Conservation (phyloP, 2,329 filamentous ascomycete species). For the Sporothrix brunneoviolacea region DNA sequence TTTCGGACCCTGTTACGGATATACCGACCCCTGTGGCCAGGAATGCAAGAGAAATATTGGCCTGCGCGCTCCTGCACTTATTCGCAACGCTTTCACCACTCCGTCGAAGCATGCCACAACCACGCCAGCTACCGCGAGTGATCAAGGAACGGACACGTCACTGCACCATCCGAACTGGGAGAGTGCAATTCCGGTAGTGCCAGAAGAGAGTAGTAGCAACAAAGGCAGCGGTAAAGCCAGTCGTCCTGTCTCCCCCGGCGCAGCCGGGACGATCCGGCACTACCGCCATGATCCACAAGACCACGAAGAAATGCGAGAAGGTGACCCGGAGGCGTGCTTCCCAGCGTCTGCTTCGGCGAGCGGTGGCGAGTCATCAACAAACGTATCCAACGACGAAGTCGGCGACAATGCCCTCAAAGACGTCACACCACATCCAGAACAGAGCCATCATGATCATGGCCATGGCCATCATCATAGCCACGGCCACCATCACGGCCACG, state of each 20-base stretch:
- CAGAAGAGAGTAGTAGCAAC: constrained; percentile 25
- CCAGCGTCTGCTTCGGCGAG: too few relatives aligned
- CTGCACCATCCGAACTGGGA: not conserved
- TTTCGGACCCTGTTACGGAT: constrained; percentile 55
- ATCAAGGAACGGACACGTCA: too few relatives aligned
- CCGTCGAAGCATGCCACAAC: not conserved
- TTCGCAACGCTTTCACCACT: constrained; percentile 13
- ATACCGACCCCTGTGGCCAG: constrained; percentile 58
- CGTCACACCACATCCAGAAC: too few relatives aligned
- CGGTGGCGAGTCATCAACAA: not conserved
- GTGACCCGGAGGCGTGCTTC: constrained; percentile 9
- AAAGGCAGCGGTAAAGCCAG: not conserved
- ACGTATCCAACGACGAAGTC: constrained; percentile 22
- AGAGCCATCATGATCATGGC: not conserved
- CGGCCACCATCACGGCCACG: constrained; percentile 12
- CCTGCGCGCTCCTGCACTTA: constrained; percentile 33
- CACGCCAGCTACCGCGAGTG: not conserved
- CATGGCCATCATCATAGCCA: constrained; percentile 9
- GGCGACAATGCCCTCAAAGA: not conserved
- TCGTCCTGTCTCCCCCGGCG: not conserved
- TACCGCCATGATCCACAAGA: not conserved
- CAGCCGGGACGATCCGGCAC: not conserved
- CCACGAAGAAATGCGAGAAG: constrained; percentile 26
- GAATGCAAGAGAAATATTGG: constrained; percentile 56
- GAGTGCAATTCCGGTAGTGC: constrained; percentile 22